Evolutionary conservation across 345 rosid genomes (phyloP), one percentile per base, ranked within the genome.

Genomic region (Combretum micranthum): DNA sequence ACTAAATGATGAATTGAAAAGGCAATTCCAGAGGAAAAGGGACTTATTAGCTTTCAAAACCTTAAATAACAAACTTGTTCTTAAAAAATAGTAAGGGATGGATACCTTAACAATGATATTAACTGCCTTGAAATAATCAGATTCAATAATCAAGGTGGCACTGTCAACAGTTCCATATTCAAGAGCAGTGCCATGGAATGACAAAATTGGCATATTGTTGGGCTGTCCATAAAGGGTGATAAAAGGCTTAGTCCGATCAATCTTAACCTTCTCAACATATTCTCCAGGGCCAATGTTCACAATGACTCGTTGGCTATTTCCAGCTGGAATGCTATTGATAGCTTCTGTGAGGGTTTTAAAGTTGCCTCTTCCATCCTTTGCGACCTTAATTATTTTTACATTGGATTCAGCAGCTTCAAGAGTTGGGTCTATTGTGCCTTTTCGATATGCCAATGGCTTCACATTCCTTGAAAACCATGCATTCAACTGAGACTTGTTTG

Each of bases 51-150:
- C n/a, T n/a, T n/a, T n/a, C n/a, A n/a, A n/a, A n/a, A n/a, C n/a
- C n/a, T n/a, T n/a, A n/a, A n/a, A n/a, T n/a, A n/a, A n/a, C n/a
- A n/a, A n/a, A n/a, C n/a, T n/a, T n/a, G n/a, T n/a, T n/a, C n/a
- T n/a, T n/a, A n/a, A n/a, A n/a, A n/a, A n/a, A n/a, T n/a, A n/a
- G n/a, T n/a, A n/a, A n/a, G n/a, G n/a, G n/a, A 48, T 18, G 18
- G 45, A 12, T 64, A 85, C 90, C 81, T 44, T 58, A 42, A 87
- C n/a, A 45, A 73, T 56, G 45, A 90, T 8, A 62, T 84, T 87
- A 5, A 56, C 52, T 12, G 84, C 97, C n/a, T 75, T 58, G 69
- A 90, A 90, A 60, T 75, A 83, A 56, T 85, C 88, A n/a, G 87
- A 59, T 44, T 72, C 71, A 10, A 68, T 77, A 2, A 77, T n/a